Evolutionary conservation across 164 flowering plant genomes (phyloP), one percentile per base, ranked within the genome.

Genomic region (Chimonanthus praecox): DNA sequence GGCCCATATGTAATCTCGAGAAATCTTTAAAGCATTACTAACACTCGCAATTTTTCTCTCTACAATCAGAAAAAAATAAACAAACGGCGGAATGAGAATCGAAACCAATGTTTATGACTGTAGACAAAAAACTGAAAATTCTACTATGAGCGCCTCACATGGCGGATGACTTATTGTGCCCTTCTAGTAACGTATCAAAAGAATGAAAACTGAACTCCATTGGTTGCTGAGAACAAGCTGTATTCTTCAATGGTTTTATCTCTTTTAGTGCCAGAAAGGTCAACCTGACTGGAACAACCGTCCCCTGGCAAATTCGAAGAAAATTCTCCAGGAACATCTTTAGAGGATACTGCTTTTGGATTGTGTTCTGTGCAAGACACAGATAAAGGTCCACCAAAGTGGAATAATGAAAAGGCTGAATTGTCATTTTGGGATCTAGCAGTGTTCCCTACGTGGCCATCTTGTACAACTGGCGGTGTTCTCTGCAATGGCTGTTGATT

Each of bases 371-470:
- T 81, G 44, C 33, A 33, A 33, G 90, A 77, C 66, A 84, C 84
- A 71, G 88, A 89, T 21, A 87, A 83, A 7, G 98, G 96, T 49
- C 97, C 97, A 69, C 96, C 97, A 79, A 86, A 92, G 81, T 95
- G 97, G 83, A 95, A 95, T 73, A 95, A 81, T 21, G 99, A 95
- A 77, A 95, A 95, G 74, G 85, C 75, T 47, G 71, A 68, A 76
- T 80, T 79, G 18, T 75, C 85, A 62, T 7, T 67, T 6, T 79
- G 81, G 65, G 70, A 45, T 71, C 82, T 84, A 6, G 74, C 79
- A 72, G 83, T 63, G 67, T 70, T 75, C 70, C 77, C 83, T 47
- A 54, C 72, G 47, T 78, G 72, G 21, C 68, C 80, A 48, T 65
- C 78, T 18, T 78, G 85, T 16, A 48, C 84, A 54, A 20, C 71